A percentile compares a stretch with the other conserved stretches of the same genome.
Evolutionary conservation across 805 yeast species (phyloP).

Genomic region (Ogataea glucozyma): DNA sequence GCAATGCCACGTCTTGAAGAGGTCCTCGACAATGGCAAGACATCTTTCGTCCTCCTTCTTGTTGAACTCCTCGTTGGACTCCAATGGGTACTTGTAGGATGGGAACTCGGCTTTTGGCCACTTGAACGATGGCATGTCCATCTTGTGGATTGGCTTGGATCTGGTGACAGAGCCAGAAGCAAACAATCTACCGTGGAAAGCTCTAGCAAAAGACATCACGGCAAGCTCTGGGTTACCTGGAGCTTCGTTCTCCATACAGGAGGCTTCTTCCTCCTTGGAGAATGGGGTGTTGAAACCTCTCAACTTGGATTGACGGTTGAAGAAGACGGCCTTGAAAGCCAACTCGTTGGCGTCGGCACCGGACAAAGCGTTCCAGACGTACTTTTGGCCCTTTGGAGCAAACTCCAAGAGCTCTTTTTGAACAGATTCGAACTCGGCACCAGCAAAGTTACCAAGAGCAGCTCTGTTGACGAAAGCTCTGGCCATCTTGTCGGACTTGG

Average conservation of each 20-base stretch:
- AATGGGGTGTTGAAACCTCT: slow-evolving; percentile 66
- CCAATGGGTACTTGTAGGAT: slow-evolving; percentile 68
- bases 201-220: slow-evolving; percentile 79
- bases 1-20: slow-evolving; percentile 62
- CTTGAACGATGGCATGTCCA: slow-evolving; percentile 88
- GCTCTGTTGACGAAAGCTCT: slow-evolving; percentile 81
- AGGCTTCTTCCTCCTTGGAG: slow-evolving; percentile 63
- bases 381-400: slow-evolving; percentile 77
- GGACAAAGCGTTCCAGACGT: slow-evolving; percentile 77
- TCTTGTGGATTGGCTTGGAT: slow-evolving; percentile 92
- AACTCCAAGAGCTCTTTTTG: slow-evolving; percentile 63
- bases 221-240: slow-evolving; percentile 92
- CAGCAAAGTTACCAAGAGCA: slow-evolving; percentile 81
- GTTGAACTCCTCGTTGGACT: slow-evolving; percentile 83
- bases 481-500: slow-evolving; percentile 67
- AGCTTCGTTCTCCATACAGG: slow-evolving; percentile 77
- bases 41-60: slow-evolving; percentile 79
- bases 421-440: slow-evolving; percentile 52
- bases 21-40: slow-evolving; percentile 69
- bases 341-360: slow-evolving; percentile 90
- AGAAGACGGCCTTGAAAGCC: slow-evolving; percentile 86
- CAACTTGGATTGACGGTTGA: slow-evolving; percentile 69
- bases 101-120: slow-evolving; percentile 98
- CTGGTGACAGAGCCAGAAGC: slow-evolving; percentile 90
- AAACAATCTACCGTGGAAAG: slow-evolving; percentile 94